phyloP scores from a whole-genome alignment of 2,329 filamentous ascomycete genomes.

The Pseudogymnoascus verrucosus region DNA sequence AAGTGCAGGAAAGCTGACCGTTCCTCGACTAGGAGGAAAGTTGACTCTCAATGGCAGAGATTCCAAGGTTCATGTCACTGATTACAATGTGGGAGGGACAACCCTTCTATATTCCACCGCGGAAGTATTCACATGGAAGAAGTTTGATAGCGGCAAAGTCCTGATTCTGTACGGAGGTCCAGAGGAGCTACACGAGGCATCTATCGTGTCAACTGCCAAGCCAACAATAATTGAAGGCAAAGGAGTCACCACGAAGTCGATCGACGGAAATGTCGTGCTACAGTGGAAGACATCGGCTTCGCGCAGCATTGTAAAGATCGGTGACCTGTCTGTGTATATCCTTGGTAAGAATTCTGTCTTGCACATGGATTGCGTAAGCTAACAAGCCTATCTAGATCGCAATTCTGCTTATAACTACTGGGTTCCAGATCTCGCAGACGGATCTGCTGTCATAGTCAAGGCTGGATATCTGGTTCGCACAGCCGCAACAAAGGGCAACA shows the following conservation, averaged over 20 bases:
- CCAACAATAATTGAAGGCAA: slow-evolving; percentile 21
- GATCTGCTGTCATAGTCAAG: slow-evolving; percentile 43
- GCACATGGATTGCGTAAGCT: slow-evolving; percentile 26
- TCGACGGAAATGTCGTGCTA: slow-evolving; percentile 35
- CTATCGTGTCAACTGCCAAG: slow-evolving; percentile 20
- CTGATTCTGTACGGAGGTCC: slow-evolving; percentile 54
- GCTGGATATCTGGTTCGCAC: slow-evolving; percentile 56
- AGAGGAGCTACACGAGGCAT: slow-evolving; percentile 52
- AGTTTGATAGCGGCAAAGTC: slow-evolving; percentile 47
- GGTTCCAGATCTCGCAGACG: slow-evolving; percentile 44
- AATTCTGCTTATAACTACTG: slow-evolving; percentile 62
- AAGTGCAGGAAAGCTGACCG: slow-evolving; percentile 42
- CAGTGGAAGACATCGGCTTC: slow-evolving; percentile 45
- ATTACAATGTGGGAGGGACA: slow-evolving; percentile 51
- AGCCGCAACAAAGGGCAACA: slow-evolving; percentile 42
- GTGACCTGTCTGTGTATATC: slow-evolving; percentile 15
- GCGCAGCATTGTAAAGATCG: slow-evolving; percentile 40
- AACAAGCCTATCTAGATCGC: slow-evolving; percentile 40
- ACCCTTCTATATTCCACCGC: slow-evolving; percentile 57
- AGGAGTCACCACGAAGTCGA: slow-evolving; percentile 23
- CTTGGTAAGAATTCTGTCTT: slow-evolving; percentile 23
- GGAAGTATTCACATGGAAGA: slow-evolving; percentile 60
- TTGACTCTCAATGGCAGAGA: slow-evolving; percentile 53
- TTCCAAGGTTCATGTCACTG: slow-evolving; percentile 56
- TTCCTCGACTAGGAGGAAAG: slow-evolving; percentile 49